Base-by-base conservation (phyloP, 2,329 filamentous ascomycete genomes). In the Colletotrichum zoysiae region DNA sequence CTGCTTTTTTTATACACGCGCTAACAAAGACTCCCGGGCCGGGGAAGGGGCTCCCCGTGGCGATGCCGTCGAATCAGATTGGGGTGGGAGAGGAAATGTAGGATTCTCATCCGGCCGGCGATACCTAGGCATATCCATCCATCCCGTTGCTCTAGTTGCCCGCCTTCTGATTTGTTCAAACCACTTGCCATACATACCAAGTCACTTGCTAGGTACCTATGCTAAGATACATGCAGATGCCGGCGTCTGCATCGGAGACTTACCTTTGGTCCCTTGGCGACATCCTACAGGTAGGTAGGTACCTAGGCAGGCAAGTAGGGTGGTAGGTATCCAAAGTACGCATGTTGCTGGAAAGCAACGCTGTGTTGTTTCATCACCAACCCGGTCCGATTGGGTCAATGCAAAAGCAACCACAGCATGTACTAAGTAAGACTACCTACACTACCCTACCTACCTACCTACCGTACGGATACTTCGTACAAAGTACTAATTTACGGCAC, bases 1-100 rank as follows among this genome's bases (percentile, higher is more conserved):
- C 51, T 69, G 44, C 69, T 71, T 71, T 71, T 71, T 69, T 48
- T 71, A 69, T 48, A 35, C 53, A 51, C 42, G 65, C 69, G 65
- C 69, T 69, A 71, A 60, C 53, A 23, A 20, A 38, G 9, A 3
- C 38, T 46, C 65, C 38, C 65, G 50, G 44, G 46, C 55, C 65
- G 65, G 55, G 69, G 59, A 59, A 51, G 33, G 53, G 69, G 33
- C 46, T 55, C 30, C 5, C 46, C 59, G 65, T 64, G 65, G 65
- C 69, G 65, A 59, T 64, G 69, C 65, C 59, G 57, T 68, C 64
- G 60, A 60, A 69, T 51, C 53, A 70, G 67, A 55, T n/a, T n/a
- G n/a, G 33, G 67, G 20, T 33, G 44, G 46, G 57, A 35, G 23
- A 40, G n/a, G 30, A 14, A 30, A 18, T 30, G 60, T 16, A 63